Conservation (phyloP, 2,329 filamentous ascomycete genomes). For the Aspergillus ochraceoroseus region DNA sequence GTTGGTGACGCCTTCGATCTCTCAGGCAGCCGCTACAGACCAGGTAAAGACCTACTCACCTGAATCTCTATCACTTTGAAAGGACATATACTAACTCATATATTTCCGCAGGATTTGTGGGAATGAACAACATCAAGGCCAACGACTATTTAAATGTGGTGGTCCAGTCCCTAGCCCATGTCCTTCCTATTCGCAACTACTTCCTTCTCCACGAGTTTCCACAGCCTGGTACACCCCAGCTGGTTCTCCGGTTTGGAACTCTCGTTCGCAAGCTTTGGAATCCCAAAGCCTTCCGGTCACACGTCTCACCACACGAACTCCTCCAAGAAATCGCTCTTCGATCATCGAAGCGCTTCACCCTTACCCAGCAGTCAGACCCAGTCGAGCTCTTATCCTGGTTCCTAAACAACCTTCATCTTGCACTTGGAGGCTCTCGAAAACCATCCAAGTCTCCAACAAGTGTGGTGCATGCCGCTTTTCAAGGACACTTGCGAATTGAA, state of each 20-base stretch:
- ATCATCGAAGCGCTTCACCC: slow-evolving; percentile 86
- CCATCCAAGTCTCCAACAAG: slow-evolving; percentile 61
- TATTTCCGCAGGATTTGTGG: slow-evolving; percentile 64
- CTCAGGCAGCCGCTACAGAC: slow-evolving; percentile 76
- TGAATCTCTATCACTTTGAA: not conserved
- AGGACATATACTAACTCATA: not conserved
- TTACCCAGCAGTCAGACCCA: slow-evolving; percentile 87
- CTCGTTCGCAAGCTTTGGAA: slow-evolving; percentile 98
- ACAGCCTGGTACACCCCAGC: slow-evolving; percentile 60
- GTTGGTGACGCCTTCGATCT: slow-evolving; percentile 65
- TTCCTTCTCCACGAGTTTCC: slow-evolving; percentile 81
- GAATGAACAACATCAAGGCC: slow-evolving; percentile 99
- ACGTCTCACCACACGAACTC: slow-evolving; percentile 95
- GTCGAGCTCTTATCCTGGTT: slow-evolving; percentile 98
- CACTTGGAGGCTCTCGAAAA: slow-evolving; percentile 84
- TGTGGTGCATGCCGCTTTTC: slow-evolving; percentile 88
- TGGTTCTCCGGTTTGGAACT: slow-evolving; percentile 81
- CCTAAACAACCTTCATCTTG: slow-evolving; percentile 88
- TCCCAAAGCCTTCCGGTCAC: slow-evolving; percentile 87
- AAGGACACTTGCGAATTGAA: slow-evolving; percentile 86
- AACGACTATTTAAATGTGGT: slow-evolving; percentile 98
- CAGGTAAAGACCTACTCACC: slow-evolving; percentile 46
- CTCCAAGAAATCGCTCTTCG: slow-evolving; percentile 88
- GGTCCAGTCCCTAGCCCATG: slow-evolving; percentile 85
- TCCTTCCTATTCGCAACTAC: slow-evolving; percentile 82